Evolutionary conservation across 768 basidiomycete genomes (phyloP).

Genomic region (Leccinellum albellum): DNA sequence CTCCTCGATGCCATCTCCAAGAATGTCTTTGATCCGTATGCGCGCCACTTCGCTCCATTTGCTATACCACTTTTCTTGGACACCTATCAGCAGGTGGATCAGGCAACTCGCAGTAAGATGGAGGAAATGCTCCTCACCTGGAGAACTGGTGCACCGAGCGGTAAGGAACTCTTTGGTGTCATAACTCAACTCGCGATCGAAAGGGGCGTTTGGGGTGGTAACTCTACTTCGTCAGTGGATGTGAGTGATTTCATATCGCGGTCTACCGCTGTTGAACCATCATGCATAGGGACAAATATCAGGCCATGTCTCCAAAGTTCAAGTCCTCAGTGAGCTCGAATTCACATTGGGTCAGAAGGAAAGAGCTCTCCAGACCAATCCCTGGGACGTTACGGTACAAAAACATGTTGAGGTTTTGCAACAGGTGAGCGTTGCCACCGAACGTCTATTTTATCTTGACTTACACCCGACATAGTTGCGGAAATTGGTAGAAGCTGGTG

Average conservation of each 20-base stretch:
- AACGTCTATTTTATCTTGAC: background rate
- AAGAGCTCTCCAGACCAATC: slow-evolving; percentile 64
- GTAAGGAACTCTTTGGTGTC: slow-evolving; percentile 81
- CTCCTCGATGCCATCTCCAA: slow-evolving; percentile 96
- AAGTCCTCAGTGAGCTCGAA: slow-evolving; percentile 81
- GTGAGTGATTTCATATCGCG: slow-evolving; percentile 32
- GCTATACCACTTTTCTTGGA: slow-evolving; percentile 83
- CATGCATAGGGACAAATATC: slow-evolving; percentile 35
- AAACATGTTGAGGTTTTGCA: slow-evolving; percentile 76
- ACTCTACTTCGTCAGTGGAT: slow-evolving; percentile 35
- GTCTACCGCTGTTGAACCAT: background rate
- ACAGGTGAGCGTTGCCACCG: slow-evolving; percentile 53
- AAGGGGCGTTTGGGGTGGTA: slow-evolving; percentile 72
- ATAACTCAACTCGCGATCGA: slow-evolving; percentile 82
- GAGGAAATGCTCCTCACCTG: slow-evolving; percentile 97
- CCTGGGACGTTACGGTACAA: slow-evolving; percentile 63
- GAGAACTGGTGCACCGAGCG: slow-evolving; percentile 79
- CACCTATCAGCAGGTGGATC: slow-evolving; percentile 85
- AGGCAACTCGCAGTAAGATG: slow-evolving; percentile 85
- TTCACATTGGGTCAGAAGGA: slow-evolving; percentile 81
- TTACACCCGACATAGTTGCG: slow-evolving; percentile 46
- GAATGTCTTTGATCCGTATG: slow-evolving; percentile 92
- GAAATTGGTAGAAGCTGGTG: slow-evolving; percentile 71
- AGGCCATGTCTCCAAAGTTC: slow-evolving; percentile 61
- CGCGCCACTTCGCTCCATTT: slow-evolving; percentile 75